Percentiles rank a stretch among this genome's conserved stretches.
These are phyloP conservation scores for Eucalyptus globulus DNA, from an alignment of 345 rosid species.

Conservation along the genomic window DNA sequence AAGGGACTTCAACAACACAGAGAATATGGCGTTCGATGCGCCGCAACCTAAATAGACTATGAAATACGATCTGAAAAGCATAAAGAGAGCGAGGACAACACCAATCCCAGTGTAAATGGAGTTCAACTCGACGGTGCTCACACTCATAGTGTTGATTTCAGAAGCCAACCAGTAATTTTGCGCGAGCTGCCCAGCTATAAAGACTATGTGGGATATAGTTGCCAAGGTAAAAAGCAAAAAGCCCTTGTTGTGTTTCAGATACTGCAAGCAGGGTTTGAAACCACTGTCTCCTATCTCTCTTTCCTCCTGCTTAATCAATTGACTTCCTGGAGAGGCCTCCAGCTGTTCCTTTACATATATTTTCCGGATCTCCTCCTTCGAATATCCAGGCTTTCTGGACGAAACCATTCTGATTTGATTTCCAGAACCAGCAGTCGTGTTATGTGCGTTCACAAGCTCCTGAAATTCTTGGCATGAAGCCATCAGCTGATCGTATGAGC, in stretches of 20 bases:
- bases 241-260: constrained; percentile 18
- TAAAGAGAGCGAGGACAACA: not conserved
- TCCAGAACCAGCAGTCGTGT: constrained; percentile 3
- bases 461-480: constrained; percentile 20
- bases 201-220: not conserved
- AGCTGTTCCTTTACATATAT: not conserved
- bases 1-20: constrained; percentile 11
- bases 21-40: constrained; percentile 14
- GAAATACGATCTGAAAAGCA: constrained; percentile 8
- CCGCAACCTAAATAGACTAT: constrained; percentile 10
- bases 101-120: constrained; percentile 9
- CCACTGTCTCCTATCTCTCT: constrained; percentile 39
- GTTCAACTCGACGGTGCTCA: constrained; percentile 5
- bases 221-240: constrained; percentile 8
- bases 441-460: constrained; percentile 43
- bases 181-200: constrained; percentile 10
- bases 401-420: not conserved
- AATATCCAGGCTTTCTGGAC: not conserved
- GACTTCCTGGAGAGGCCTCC: constrained; percentile 7
- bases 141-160: constrained; percentile 1
- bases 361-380: constrained; percentile 14
- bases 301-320: constrained; percentile 43
- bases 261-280: constrained; percentile 35
- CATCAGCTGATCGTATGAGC: constrained; percentile 23
- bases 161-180: constrained; percentile 33